A percentile compares a stretch with the other conserved stretches of the same genome.
Conservation (phyloP, 441 rosid genomes). For the Erodium trifolium region DNA sequence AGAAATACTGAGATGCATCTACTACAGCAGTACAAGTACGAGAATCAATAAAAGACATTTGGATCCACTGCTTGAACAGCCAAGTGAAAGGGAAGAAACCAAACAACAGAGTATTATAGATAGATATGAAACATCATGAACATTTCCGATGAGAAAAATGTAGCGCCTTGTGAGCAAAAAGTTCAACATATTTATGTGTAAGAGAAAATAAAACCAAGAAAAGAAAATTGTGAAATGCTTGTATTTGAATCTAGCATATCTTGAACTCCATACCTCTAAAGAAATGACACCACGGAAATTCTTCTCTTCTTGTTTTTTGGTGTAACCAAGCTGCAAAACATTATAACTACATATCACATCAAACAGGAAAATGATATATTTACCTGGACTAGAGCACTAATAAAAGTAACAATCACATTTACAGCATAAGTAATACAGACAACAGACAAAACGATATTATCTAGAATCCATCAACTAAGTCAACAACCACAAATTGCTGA, state of each 20-base stretch:
- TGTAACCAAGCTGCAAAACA: slow-evolving; percentile 80
- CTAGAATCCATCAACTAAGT: too few relatives aligned
- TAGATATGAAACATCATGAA: too few relatives aligned
- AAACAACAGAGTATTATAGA: too few relatives aligned
- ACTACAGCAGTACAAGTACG: background rate
- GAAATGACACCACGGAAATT: slow-evolving; percentile 87
- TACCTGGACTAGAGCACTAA: too few relatives aligned
- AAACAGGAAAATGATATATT: background rate
- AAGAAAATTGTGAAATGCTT: slow-evolving; percentile 1
- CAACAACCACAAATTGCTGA: too few relatives aligned
- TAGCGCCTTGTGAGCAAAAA: too few relatives aligned
- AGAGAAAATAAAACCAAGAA: background rate
- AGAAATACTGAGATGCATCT: slow-evolving; percentile 18
- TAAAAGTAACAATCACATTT: background rate
- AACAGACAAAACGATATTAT: background rate
- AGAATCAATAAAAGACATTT: background rate
- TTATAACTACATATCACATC: slow-evolving; percentile 12
- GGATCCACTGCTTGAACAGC: slow-evolving; percentile 6
- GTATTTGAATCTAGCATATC: slow-evolving; percentile 12
- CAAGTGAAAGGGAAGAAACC: background rate
- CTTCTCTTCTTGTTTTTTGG: slow-evolving; percentile 92
- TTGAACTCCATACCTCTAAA: slow-evolving; percentile 59
- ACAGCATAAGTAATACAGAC: background rate
- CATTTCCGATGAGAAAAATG: too few relatives aligned
- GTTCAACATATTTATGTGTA: too few relatives aligned